phyloP scores from a whole-genome alignment of 371 early-diverging fungal genomes.

The Mucor irregularis region DNA sequence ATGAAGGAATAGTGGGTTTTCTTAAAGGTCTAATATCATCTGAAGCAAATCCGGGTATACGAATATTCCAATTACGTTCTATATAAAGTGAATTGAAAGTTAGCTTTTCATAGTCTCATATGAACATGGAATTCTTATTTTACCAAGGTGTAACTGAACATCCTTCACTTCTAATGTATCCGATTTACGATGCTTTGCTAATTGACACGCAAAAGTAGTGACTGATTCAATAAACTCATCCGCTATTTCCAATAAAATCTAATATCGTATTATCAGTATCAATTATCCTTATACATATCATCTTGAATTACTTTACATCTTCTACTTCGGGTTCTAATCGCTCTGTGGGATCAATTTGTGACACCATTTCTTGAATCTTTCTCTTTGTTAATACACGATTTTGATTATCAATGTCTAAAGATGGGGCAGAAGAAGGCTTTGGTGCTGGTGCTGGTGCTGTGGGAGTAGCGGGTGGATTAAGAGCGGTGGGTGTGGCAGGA shows the following conservation, averaged over 20 bases:
- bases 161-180: slow-evolving; percentile 87
- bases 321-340: slow-evolving; percentile 89
- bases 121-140: not conserved
- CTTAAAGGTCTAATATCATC: slow-evolving; percentile 80
- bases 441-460: slow-evolving; percentile 15
- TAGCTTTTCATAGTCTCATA: not conserved
- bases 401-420: slow-evolving; percentile 35
- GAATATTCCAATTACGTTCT: slow-evolving; percentile 94
- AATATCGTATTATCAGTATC: not conserved
- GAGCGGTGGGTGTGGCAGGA: slow-evolving; percentile 15
- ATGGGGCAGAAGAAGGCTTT: slow-evolving; percentile 19
- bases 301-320: slow-evolving; percentile 59
- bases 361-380: slow-evolving; percentile 85
- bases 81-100: not conserved
- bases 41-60: slow-evolving; percentile 88
- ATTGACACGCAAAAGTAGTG: slow-evolving; percentile 79
- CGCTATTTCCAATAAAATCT: slow-evolving; percentile 86
- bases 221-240: slow-evolving; percentile 94
- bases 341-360: slow-evolving; percentile 85
- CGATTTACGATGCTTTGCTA: slow-evolving; percentile 90
- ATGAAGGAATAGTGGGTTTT: slow-evolving; percentile 62
- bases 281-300: not conserved
- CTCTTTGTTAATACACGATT: slow-evolving; percentile 70
- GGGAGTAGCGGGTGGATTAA: slow-evolving; percentile 4
- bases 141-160: slow-evolving; percentile 88